These are phyloP conservation scores for Scenedesmus sp. DNA, from an alignment of 163 green algal species.

Conservation along the genomic window DNA sequence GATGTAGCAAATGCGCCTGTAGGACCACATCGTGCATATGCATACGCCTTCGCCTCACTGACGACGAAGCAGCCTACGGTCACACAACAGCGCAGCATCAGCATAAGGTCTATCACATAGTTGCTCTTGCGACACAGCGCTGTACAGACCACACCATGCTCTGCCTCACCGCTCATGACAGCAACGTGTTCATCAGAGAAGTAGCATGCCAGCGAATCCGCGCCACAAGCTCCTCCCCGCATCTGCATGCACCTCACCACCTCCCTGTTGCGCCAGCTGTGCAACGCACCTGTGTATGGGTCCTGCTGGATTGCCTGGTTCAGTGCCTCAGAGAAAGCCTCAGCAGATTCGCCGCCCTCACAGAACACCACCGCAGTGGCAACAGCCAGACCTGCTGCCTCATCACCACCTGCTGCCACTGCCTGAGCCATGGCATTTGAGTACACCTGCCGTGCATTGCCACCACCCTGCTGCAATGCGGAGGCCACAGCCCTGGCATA, in stretches of 20 bases:
- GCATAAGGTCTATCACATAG: neutral
- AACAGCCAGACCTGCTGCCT: conserved; percentile 39
- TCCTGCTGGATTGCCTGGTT: conserved; percentile 35
- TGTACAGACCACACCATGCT: too few species aligned
- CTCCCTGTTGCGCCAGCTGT: neutral
- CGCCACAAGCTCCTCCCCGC: too few species aligned
- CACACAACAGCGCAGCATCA: neutral
- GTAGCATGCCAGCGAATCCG: too few species aligned
- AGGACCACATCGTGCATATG: conserved; percentile 33
- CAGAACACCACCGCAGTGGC: conserved; percentile 49
- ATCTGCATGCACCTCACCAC: too few species aligned
- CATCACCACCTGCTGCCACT: conserved; percentile 30
- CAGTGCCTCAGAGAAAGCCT: conserved; percentile 38
- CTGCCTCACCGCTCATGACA: too few species aligned
- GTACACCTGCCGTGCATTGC: conserved; percentile 14
- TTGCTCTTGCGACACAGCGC: too few species aligned
- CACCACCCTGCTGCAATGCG: conserved; percentile 34
- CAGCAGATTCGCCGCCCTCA: conserved; percentile 33
- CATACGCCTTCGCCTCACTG: conserved; percentile 22
- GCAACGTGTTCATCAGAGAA: too few species aligned
- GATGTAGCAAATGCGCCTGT: conserved; percentile 28
- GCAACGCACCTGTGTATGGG: conserved; percentile 3
- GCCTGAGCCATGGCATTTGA: neutral
- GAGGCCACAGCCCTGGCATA: conserved; percentile 34
- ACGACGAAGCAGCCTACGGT: conserved; percentile 31